Evolutionary conservation across 2,329 filamentous ascomycete genomes (phyloP), one percentile per base, ranked within the genome.

Genomic region (Aspergillus neotritici): DNA sequence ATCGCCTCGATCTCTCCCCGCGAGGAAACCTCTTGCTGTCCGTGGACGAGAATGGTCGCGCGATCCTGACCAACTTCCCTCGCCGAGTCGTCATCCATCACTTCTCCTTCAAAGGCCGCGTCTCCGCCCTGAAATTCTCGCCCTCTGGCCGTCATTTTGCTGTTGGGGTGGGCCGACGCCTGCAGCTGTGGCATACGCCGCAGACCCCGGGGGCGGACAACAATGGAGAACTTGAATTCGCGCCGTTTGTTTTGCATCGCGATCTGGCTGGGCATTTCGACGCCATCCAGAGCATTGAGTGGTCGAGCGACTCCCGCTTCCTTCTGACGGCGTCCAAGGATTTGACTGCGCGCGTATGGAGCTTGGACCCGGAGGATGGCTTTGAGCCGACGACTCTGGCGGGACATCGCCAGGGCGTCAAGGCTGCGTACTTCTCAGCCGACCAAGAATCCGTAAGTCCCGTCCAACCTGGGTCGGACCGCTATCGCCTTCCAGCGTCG

Each of bases 161-260:
- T 17, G 90, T 91, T 30, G 91, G 84, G 34, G 73, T 96, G 16
- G 91, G 89, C 30, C 80, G 91, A 57, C 85, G 86, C 58, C 82
- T 95, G 46, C 89, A 98, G 73, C 84, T 97, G 54, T 98, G 93
- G 93, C 86, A 93, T 58, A 94, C 94, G 25, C 93, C 93, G 0
- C 89, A 86, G 3, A 93, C 87, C 0, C 91, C 91, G 3, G 87
- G 90, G 51, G 78, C 85, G 16, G 86, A 84, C 52, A 76, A 76
- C 37, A 83, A 85, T 48, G 90, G 88, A 47, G 87, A 90, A 50
- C 75, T 97, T 42, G 90, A 97, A 57, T 98, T 96, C 67, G 90
- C 93, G 14, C 93, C 93, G 0, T 98, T 98, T 58, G 83, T 96
- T 37, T 78, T 86, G 53, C 87, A 97, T 69, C 82, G 89, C 53